phyloP scores from a whole-genome alignment of 768 basidiomycete species.

The Crassisporium funariophilum region DNA sequence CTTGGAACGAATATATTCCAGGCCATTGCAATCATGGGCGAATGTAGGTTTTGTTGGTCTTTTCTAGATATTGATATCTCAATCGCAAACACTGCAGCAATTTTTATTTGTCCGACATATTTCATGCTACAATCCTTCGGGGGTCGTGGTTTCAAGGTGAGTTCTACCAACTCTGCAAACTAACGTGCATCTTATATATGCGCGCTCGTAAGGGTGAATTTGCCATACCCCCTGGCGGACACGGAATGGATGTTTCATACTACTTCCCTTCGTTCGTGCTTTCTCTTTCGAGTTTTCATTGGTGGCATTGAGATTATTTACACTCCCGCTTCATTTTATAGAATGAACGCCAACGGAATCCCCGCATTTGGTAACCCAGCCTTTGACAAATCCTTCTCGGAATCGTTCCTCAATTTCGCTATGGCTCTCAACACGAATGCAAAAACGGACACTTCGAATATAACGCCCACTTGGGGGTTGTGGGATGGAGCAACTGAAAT shows the following conservation, averaged over 20 bases:
- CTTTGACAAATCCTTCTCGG: slow-evolving; percentile 39
- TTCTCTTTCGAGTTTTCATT: background rate
- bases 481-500: slow-evolving; percentile 40
- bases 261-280: slow-evolving; percentile 44
- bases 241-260: slow-evolving; percentile 40
- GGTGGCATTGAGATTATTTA: background rate
- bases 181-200: background rate
- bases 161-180: too few species aligned
- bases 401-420: slow-evolving; percentile 40
- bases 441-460: slow-evolving; percentile 33
- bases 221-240: slow-evolving; percentile 45
- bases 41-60: slow-evolving; percentile 31
- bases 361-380: slow-evolving; percentile 36
- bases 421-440: slow-evolving; percentile 33
- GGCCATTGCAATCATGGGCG: slow-evolving; percentile 39
- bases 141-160: slow-evolving; percentile 35
- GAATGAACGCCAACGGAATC: background rate
- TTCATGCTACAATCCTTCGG: slow-evolving; percentile 36
- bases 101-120: slow-evolving; percentile 50
- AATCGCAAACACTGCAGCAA: slow-evolving; percentile 27
- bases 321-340: background rate
- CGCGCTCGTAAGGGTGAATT: slow-evolving; percentile 39
- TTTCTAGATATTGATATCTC: background rate
- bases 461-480: slow-evolving; percentile 39
- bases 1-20: slow-evolving; percentile 38